Evolutionary conservation across 192 early-diverging fungal species (phyloP).

Genomic region (Podila epigama): DNA sequence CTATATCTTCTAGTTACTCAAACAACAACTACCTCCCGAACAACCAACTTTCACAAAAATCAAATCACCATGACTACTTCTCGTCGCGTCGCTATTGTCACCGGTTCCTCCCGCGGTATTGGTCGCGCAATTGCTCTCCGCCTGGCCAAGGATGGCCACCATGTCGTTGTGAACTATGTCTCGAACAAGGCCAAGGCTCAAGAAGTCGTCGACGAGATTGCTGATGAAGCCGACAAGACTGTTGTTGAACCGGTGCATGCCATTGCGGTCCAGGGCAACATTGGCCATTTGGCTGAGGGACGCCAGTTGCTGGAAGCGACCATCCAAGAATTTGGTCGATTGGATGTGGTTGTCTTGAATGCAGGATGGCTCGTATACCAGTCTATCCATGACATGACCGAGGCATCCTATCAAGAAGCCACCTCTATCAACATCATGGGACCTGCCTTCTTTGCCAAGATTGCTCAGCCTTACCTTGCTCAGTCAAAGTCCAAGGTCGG

Average conservation of each 20-base stretch:
- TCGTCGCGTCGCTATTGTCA: slow-evolving; percentile 84
- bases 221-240: not conserved
- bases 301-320: slow-evolving; percentile 13
- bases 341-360: slow-evolving; percentile 58
- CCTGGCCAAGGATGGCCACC: slow-evolving; percentile 74
- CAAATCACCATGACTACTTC: slow-evolving; percentile 14
- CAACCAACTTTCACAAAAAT: not conserved
- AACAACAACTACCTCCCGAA: not conserved
- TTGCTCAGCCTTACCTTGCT: slow-evolving; percentile 38
- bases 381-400: slow-evolving; percentile 31
- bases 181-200: slow-evolving; percentile 76
- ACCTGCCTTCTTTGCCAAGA: slow-evolving; percentile 23
- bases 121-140: slow-evolving; percentile 86
- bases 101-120: slow-evolving; percentile 89
- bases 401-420: slow-evolving; percentile 33
- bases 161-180: slow-evolving; percentile 66
- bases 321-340: slow-evolving; percentile 41
- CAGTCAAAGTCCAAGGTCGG: not conserved
- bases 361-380: slow-evolving; percentile 32
- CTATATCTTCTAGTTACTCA: not conserved
- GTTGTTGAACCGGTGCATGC: slow-evolving; percentile 9
- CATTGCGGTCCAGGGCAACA: slow-evolving; percentile 54
- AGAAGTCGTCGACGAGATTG: slow-evolving; percentile 7
- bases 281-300: slow-evolving; percentile 14
- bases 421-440: slow-evolving; percentile 43